Base-by-base conservation (phyloP, 768 basidiomycete genomes). In the Basidioascus undulatus region DNA sequence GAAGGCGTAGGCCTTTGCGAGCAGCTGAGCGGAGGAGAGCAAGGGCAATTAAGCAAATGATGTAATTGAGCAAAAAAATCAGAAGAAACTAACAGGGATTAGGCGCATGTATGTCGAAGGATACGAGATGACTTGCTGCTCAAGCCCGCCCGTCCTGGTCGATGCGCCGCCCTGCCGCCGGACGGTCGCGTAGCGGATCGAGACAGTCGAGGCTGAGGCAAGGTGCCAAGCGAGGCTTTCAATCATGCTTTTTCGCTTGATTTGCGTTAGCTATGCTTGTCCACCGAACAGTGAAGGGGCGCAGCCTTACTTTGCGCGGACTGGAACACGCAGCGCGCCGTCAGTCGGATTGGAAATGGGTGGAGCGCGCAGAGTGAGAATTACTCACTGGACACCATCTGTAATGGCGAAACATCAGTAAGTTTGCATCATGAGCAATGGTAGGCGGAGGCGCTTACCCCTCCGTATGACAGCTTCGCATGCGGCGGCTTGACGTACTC, bases 71-170 rank as follows among this genome's bases (percentile, higher is more conserved):
- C n/a, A n/a, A n/a, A n/a, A n/a, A n/a, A n/a, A n/a, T n/a, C n/a
- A n/a, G n/a, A n/a, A n/a, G n/a, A n/a, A n/a, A n/a, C n/a, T n/a
- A n/a, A 75, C 65, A 6, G 76, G 78, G 6, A 81, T 59, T 8
- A 81, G 66, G 3, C 78, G 71, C 49, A 71, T 69, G 51, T 79
- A 70, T 4, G 73, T 64, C 2, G 74, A 71, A n/a, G 77, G 76
- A 48, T 79, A 77, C 3, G 58, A 59, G 52, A 81, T 73, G 9
- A 72, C 68, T 57, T 74, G 76, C 2, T 60, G 63, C 50, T 80
- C 78, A 10, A 74, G 55, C 13, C 69, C 68, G 41, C 64, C 59
- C 2, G 63, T 32, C 16, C 63, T 65, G 21, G 51, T 51, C 0
- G 43, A 40, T 11, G 35, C 39, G 2, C 41, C 40, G 10, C 76